These are phyloP conservation scores for Aureobasidium uvarum DNA, from an alignment of 2,329 filamentous ascomycete species.

Conservation along the genomic window DNA sequence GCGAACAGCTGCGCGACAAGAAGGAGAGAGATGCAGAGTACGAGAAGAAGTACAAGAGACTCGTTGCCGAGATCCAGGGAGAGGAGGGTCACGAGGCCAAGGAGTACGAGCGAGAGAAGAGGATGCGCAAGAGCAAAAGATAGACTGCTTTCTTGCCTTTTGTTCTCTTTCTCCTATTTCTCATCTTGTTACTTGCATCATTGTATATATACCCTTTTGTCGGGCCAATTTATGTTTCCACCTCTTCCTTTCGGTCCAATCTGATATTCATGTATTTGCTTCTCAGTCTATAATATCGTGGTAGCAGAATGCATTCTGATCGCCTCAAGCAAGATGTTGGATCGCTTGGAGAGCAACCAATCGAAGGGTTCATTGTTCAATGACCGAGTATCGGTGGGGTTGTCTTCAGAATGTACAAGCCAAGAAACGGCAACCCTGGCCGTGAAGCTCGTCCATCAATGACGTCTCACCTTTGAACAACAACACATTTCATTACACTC, in stretches of 20 bases:
- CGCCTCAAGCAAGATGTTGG: too few species aligned
- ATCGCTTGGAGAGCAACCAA: too few species aligned
- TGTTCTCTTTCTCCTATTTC: background rate
- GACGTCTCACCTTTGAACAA: constrained; percentile 3
- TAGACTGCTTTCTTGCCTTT: constrained; percentile 1
- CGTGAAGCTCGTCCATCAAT: constrained; percentile 2
- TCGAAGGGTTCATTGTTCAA: background rate
- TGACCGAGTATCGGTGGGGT: background rate
- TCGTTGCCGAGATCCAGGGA: constrained; percentile 93
- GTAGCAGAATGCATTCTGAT: too few species aligned
- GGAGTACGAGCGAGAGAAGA: constrained; percentile 83
- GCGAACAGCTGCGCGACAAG: constrained; percentile 87
- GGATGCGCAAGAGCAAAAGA: constrained; percentile 65
- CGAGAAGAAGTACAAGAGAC: constrained; percentile 90
- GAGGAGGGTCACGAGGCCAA: constrained; percentile 87
- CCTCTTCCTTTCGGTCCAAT: background rate
- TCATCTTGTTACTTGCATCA: background rate
- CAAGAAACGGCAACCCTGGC: background rate
- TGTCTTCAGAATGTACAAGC: background rate
- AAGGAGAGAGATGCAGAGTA: constrained; percentile 90
- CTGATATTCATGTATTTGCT: too few species aligned
- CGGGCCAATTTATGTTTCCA: constrained; percentile 1
- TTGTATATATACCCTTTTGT: constrained; percentile 15
- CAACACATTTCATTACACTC: background rate
- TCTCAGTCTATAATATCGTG: background rate